A percentile compares a stretch with the other conserved stretches of the same genome.
Evolutionary conservation across 805 yeast species (phyloP).

Genomic region (Ogataea glucozyma): DNA sequence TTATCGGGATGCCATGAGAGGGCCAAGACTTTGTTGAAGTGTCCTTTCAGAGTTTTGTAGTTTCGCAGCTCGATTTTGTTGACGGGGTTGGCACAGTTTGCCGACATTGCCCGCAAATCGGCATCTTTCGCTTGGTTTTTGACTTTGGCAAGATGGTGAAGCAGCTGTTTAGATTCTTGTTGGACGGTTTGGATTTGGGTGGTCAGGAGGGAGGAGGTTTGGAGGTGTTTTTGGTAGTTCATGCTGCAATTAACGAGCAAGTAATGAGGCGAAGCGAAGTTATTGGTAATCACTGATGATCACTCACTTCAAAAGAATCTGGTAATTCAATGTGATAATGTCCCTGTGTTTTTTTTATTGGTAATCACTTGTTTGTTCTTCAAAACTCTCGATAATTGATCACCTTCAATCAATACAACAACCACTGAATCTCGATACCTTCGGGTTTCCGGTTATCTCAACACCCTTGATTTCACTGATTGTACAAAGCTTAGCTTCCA

Average conservation of each 20-base stretch:
- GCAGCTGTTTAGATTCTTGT: constrained; percentile 27
- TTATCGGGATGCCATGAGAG: constrained; percentile 71
- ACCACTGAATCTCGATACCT: too few relatives aligned
- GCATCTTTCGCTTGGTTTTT: constrained; percentile 33
- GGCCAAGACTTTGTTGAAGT: constrained; percentile 69
- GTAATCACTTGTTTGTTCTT: too few relatives aligned
- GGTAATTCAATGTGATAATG: neutral
- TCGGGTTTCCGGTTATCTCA: too few relatives aligned
- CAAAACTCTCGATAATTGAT: too few relatives aligned
- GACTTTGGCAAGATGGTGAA: constrained; percentile 29
- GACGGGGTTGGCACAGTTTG: constrained; percentile 22
- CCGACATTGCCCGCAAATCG: constrained; percentile 27
- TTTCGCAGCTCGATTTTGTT: constrained; percentile 16
- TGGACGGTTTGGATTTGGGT: constrained; percentile 28
- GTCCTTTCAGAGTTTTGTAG: constrained; percentile 53
- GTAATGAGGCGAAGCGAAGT: too few relatives aligned
- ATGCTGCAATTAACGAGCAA: too few relatives aligned
- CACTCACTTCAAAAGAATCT: neutral
- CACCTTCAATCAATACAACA: too few relatives aligned
- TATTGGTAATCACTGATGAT: neutral
- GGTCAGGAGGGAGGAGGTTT: constrained; percentile 23
- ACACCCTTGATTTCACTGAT: too few relatives aligned
- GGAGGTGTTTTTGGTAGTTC: constrained; percentile 29
- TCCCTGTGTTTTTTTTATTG: too few relatives aligned
- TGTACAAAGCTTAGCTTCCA: too few relatives aligned